Percentiles rank a stretch among this genome's conserved stretches.
Conservation (phyloP, 306 rosid genomes). For the Hippophae rhamnoides region DNA sequence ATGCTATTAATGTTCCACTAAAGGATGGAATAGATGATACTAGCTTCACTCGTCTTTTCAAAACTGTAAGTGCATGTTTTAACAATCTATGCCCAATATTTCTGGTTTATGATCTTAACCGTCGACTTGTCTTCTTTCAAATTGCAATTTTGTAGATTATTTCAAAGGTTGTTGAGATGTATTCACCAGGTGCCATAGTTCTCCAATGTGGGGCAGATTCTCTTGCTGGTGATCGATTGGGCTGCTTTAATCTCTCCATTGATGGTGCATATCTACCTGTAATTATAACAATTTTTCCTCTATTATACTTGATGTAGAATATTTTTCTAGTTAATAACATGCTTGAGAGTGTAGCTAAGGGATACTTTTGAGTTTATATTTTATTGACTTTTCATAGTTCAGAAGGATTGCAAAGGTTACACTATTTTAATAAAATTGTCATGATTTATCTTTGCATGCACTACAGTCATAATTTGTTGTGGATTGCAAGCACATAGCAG, state of each 20-base stretch:
- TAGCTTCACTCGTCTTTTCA: conserved; percentile 93
- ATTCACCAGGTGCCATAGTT: conserved; percentile 88
- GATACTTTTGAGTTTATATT: too few relatives aligned
- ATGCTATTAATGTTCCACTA: conserved; percentile 95
- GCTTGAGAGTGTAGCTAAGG: too few relatives aligned
- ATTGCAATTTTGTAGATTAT: conserved; percentile 52
- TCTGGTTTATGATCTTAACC: conserved; percentile 13
- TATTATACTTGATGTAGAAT: not conserved
- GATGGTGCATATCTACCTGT: conserved; percentile 76
- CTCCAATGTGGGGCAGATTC: conserved; percentile 99
- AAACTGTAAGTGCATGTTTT: conserved; percentile 54
- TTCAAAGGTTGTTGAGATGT: conserved; percentile 93
- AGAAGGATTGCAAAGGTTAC: not conserved
- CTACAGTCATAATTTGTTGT: not conserved
- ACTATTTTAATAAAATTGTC: not conserved
- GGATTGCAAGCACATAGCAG: too few relatives aligned
- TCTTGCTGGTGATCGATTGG: conserved; percentile 96
- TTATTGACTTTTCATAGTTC: not conserved
- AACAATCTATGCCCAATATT: conserved; percentile 15
- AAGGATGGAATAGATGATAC: conserved; percentile 97
- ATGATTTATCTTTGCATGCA: not conserved
- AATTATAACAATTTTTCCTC: conserved; percentile 22
- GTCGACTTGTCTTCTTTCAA: conserved; percentile 9
- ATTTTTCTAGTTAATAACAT: too few relatives aligned
- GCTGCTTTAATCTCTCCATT: conserved; percentile 99